Percentiles rank a stretch among this genome's conserved stretches.
Conservation (phyloP, 2,329 filamentous ascomycete genomes). For the Cadophora luteo-olivacea region DNA sequence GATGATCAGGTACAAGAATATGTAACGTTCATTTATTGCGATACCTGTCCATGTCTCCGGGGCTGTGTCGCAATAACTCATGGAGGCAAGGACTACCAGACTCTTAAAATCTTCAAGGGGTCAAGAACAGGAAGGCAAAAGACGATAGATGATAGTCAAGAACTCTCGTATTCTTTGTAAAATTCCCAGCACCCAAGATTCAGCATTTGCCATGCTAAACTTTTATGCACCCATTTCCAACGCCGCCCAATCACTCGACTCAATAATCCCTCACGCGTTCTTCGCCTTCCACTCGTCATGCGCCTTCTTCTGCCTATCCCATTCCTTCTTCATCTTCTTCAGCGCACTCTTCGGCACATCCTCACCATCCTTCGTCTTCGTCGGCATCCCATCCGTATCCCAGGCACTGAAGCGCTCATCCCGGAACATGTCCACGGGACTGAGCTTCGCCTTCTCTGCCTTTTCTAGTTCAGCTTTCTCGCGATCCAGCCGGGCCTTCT, state of each 20-base stretch:
- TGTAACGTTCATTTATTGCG: no score
- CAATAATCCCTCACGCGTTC: conserved; percentile 30
- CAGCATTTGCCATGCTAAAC: neutral
- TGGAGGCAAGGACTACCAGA: no score
- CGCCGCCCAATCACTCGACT: neutral
- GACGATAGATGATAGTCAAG: no score
- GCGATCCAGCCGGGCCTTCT: conserved; percentile 54
- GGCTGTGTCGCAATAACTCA: no score
- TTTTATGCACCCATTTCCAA: conserved; percentile 1
- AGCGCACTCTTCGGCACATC: conserved; percentile 79
- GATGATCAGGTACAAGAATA: no score
- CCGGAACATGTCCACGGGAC: conserved; percentile 63
- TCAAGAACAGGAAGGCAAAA: no score
- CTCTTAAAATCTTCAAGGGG: no score
- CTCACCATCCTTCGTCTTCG: conserved; percentile 75
- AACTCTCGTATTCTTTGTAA: no score
- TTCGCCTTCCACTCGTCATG: conserved; percentile 65
- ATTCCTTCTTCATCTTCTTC: conserved; percentile 89
- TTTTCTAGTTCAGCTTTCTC: conserved; percentile 61
- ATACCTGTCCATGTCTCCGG: no score
- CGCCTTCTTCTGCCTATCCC: conserved; percentile 87
- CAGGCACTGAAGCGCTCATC: conserved; percentile 73
- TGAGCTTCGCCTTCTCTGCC: conserved; percentile 62
- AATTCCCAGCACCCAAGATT: no score
- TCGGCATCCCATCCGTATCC: conserved; percentile 84